Conservation (phyloP, 2,329 filamentous ascomycete genomes). For the Nothophaeocryptopus gaeumannii region DNA sequence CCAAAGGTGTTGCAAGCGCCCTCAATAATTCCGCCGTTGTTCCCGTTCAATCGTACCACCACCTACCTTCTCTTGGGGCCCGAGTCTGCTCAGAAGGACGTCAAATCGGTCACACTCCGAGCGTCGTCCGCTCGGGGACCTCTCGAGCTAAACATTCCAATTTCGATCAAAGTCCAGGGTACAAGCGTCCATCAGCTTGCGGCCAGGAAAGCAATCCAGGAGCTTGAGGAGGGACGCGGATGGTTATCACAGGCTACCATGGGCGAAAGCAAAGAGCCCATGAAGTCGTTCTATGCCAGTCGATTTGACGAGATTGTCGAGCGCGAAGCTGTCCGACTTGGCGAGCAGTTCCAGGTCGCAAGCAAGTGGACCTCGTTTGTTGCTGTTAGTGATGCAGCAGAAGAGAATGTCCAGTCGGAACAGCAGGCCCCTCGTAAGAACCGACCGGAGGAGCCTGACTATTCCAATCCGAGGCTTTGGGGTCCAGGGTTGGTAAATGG, state of each 20-base stretch:
- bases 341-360: constrained; percentile 63
- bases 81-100: constrained; percentile 44
- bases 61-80: constrained; percentile 65
- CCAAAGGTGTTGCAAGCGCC: constrained; percentile 66
- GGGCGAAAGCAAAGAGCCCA: constrained; percentile 36
- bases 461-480: no score
- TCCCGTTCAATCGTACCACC: constrained; percentile 63
- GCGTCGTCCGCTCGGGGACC: constrained; percentile 58
- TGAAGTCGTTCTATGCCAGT: constrained; percentile 46
- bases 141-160: constrained; percentile 62
- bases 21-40: constrained; percentile 61
- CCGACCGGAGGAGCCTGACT: no score
- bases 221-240: constrained; percentile 68
- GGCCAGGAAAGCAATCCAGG: constrained; percentile 63
- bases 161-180: constrained; percentile 34
- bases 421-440: no score
- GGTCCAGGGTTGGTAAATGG: no score
- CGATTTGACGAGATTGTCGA: constrained; percentile 61
- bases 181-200: constrained; percentile 64
- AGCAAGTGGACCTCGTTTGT: constrained; percentile 73
- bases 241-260: constrained; percentile 57
- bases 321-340: constrained; percentile 64
- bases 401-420: not conserved
- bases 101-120: constrained; percentile 57
- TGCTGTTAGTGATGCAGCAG: constrained; percentile 54